Conservation (phyloP, 2,329 filamentous ascomycete genomes). For the Aspergillus brasiliensis region DNA sequence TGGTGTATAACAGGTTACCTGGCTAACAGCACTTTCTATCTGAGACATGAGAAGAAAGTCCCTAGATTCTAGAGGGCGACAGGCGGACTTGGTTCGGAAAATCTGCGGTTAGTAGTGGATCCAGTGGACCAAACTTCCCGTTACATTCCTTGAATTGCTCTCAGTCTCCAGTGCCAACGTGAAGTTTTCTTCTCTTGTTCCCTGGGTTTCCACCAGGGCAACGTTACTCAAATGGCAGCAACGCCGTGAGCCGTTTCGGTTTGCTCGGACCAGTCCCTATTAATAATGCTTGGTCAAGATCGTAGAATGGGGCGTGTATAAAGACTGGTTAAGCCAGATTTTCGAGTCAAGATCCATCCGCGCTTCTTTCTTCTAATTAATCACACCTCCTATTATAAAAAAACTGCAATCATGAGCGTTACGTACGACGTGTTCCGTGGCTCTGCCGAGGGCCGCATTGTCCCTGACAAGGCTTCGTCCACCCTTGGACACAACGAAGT, state of each 20-base stretch:
- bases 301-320: not conserved
- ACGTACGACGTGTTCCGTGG: constrained; percentile 23
- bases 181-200: not conserved
- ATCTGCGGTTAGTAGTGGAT: not conserved
- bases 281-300: not conserved
- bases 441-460: constrained; percentile 19
- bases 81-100: not conserved
- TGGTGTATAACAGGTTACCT: not conserved
- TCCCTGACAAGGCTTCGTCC: constrained; percentile 8
- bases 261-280: not conserved
- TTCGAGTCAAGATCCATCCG: not conserved
- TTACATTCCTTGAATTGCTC: not conserved
- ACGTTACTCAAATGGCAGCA: not conserved
- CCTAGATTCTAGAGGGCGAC: not conserved
- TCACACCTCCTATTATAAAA: not conserved
- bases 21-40: not conserved
- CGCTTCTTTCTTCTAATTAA: not conserved
- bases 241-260: not conserved
- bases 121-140: not conserved
- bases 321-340: not conserved
- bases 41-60: not conserved
- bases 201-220: not conserved
- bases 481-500: constrained; percentile 18
- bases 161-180: not conserved
- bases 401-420: not conserved